Evolutionary conservation across 495 filamentous ascomycete species (phyloP).

Genomic region (Lophiotrema nucula): DNA sequence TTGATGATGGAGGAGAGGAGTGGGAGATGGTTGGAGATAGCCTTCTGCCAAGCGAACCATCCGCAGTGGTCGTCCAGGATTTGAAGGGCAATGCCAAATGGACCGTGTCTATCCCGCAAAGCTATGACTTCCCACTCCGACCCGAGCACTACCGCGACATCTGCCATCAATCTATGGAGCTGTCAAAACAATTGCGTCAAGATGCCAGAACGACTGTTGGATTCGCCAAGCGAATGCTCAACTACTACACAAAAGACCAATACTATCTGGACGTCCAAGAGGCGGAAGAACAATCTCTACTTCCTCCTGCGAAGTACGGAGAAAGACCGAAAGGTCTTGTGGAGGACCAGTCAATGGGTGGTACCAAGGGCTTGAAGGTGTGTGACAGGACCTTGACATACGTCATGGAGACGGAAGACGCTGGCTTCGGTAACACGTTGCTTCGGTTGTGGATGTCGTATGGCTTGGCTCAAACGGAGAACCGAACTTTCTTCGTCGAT

Average conservation of each 20-base stretch:
- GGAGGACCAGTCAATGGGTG: conserved; percentile 31
- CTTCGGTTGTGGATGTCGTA: conserved; percentile 76
- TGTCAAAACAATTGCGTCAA: conserved; percentile 49
- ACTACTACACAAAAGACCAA: conserved; percentile 59
- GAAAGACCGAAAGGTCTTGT: conserved; percentile 25
- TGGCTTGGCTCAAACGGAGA: conserved; percentile 67
- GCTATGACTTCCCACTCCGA: conserved; percentile 57
- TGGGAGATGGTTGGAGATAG: conserved; percentile 55
- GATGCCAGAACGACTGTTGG: conserved; percentile 20
- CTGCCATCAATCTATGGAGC: conserved; percentile 56
- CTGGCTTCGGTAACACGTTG: conserved; percentile 66
- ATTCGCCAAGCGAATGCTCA: conserved; percentile 46
- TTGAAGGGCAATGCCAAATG: conserved; percentile 57
- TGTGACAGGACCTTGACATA: conserved; percentile 70
- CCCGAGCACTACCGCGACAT: conserved; percentile 59
- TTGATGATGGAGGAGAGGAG: conserved; percentile 17
- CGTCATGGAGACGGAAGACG: conserved; percentile 63
- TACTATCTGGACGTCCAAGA: conserved; percentile 68
- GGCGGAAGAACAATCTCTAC: conserved; percentile 56
- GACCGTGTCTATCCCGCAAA: conserved; percentile 67
- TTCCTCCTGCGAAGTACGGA: conserved; percentile 44
- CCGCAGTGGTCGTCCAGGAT: conserved; percentile 59
- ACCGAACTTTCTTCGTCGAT: conserved; percentile 70
- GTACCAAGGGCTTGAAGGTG: conserved; percentile 40
- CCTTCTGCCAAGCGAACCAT: conserved; percentile 54